Percentiles rank a stretch among this genome's conserved stretches.
Evolutionary conservation across 331 rosid species (phyloP).

Genomic region (Quercus phellos): DNA sequence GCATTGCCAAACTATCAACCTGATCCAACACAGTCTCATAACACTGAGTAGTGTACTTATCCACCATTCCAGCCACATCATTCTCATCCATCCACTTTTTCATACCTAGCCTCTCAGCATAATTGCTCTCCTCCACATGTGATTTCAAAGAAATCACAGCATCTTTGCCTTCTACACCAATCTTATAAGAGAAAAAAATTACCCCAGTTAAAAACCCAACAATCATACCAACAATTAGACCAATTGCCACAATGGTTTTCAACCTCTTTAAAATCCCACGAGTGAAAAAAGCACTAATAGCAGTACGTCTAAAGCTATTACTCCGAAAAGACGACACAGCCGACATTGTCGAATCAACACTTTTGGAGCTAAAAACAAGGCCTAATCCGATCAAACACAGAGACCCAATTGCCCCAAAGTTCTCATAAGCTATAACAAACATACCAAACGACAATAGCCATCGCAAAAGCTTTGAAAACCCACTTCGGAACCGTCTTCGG

Average conservation of each 20-base stretch:
- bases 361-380: slow-evolving; percentile 60
- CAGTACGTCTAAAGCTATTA: slow-evolving; percentile 58
- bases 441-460: slow-evolving; percentile 78
- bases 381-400: slow-evolving; percentile 54
- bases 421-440: slow-evolving; percentile 68
- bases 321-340: slow-evolving; percentile 67
- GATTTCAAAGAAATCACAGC: slow-evolving; percentile 75
- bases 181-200: slow-evolving; percentile 78
- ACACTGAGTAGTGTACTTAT: slow-evolving; percentile 61
- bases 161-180: slow-evolving; percentile 91
- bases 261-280: slow-evolving; percentile 54
- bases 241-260: slow-evolving; percentile 72
- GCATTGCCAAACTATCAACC: slow-evolving; percentile 80
- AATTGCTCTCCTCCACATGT: slow-evolving; percentile 78
- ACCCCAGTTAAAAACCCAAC: slow-evolving; percentile 66
- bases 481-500: slow-evolving; percentile 36
- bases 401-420: slow-evolving; percentile 54
- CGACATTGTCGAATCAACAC: slow-evolving; percentile 73
- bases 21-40: slow-evolving; percentile 81
- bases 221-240: slow-evolving; percentile 75
- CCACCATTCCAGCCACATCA: slow-evolving; percentile 84
- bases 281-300: slow-evolving; percentile 66
- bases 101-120: slow-evolving; percentile 77
- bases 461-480: slow-evolving; percentile 63
- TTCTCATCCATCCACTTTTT: slow-evolving; percentile 95